Percentiles rank a stretch among this genome's conserved stretches.
Evolutionary conservation across 139 green algal species (phyloP).

Genomic region (Micractinium conductrix): DNA sequence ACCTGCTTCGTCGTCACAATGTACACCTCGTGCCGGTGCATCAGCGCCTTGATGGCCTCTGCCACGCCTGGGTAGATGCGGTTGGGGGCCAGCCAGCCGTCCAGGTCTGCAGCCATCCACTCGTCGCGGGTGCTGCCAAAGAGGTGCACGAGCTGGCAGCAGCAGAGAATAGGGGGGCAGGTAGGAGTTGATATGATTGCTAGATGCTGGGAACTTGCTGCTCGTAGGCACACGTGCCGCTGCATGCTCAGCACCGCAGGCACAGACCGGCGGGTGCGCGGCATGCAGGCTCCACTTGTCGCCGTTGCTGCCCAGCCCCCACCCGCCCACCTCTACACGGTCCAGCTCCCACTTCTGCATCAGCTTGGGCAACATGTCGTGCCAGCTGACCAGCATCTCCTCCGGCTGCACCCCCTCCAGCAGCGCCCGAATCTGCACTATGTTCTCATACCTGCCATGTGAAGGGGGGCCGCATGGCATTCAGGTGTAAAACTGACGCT

Average conservation of each 20-base stretch:
- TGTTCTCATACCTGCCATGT: constrained; percentile 94
- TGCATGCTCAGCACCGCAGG: too few species aligned
- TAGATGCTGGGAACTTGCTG: too few species aligned
- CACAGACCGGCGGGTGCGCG: too few species aligned
- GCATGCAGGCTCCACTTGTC: too few species aligned
- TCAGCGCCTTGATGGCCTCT: constrained; percentile 64
- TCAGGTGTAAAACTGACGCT: too few species aligned
- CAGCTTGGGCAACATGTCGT: constrained; percentile 64
- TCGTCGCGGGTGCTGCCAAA: constrained; percentile 93
- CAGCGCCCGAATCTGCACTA: constrained; percentile 91
- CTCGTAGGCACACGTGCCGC: too few species aligned
- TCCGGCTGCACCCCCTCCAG: constrained; percentile 79
- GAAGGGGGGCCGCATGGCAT: too few species aligned
- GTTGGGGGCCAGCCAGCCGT: constrained; percentile 94
- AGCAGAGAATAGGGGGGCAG: neutral
- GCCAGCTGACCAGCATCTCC: constrained; percentile 85
- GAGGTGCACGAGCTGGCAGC: constrained; percentile 81
- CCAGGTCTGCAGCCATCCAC: constrained; percentile 92
- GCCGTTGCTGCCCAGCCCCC: neutral
- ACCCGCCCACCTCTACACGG: constrained; percentile 56
- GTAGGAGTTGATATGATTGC: too few species aligned
- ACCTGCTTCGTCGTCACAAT: constrained; percentile 99
- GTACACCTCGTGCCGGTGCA: constrained; percentile 80
- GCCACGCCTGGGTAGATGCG: constrained; percentile 89
- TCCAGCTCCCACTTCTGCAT: constrained; percentile 86